Percentiles rank a stretch among this genome's conserved stretches.
These are phyloP conservation scores for Lactarius tabidus DNA, from an alignment of 768 basidiomycete species.

Conservation along the genomic window DNA sequence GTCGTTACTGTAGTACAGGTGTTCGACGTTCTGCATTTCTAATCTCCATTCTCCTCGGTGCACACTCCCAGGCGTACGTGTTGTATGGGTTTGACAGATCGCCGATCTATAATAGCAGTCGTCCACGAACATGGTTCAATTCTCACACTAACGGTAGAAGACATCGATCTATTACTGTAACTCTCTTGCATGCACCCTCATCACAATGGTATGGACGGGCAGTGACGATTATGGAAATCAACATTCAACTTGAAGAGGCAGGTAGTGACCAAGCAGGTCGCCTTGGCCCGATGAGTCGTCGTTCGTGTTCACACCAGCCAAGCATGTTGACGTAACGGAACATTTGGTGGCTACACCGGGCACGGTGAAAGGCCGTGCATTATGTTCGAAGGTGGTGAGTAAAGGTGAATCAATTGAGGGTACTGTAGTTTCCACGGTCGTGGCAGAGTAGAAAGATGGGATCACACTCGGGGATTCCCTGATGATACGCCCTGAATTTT, in stretches of 20 bases:
- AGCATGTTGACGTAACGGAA: slow-evolving; percentile 20
- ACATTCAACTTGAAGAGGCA: neutral
- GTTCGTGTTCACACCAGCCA: neutral
- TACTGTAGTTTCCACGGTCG: neutral
- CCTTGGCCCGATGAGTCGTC: neutral
- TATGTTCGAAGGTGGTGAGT: slow-evolving; percentile 11
- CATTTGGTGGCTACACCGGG: neutral
- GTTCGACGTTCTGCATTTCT: neutral
- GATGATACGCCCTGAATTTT: slow-evolving; percentile 16
- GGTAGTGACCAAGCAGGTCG: neutral
- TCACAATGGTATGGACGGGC: neutral
- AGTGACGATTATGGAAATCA: neutral
- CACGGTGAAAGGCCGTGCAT: slow-evolving; percentile 12
- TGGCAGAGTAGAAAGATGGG: neutral
- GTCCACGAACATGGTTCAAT: neutral
- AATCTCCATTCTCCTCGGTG: neutral
- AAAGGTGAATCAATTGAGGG: neutral
- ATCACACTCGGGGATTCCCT: slow-evolving; percentile 5
- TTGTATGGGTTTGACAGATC: slow-evolving; percentile 9
- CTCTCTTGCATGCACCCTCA: neutral
- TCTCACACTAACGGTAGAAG: neutral
- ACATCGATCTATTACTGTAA: slow-evolving; percentile 2
- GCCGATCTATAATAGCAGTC: slow-evolving; percentile 1
- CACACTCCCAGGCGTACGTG: neutral
- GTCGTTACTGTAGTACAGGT: neutral